Evolutionary conservation across 2,329 filamentous ascomycete genomes (phyloP), one percentile per base, ranked within the genome.

Genomic region (Colletotrichum plurivorum): DNA sequence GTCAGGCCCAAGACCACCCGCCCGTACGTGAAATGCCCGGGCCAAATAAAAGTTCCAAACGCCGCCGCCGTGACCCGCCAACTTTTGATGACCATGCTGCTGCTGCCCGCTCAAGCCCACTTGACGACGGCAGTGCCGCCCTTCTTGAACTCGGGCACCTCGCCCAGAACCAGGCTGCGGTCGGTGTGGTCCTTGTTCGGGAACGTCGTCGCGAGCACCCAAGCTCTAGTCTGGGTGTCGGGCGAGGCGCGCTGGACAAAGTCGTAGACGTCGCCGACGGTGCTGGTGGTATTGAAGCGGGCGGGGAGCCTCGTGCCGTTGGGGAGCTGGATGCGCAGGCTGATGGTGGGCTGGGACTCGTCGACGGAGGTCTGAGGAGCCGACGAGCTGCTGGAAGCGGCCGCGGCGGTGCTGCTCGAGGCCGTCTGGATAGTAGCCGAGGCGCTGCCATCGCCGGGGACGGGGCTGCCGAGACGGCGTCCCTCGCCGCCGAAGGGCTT

Each of bases 141-240:
- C 77, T 86, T 87, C 82, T 89, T 92, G 75, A 92, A 91, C 76
- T 92, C 90, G 27, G 84, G 72, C 80, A 91, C 84, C 22, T 92
- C 89, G 6, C 88, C 87, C 31, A 92, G 77, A 1, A 87, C 84
- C 58, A 88, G 74, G 9, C 77, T 80, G 79, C 90, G 91, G 75
- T 96, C 92, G 2, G 86, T 90, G 71, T 95, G 88, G 62, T 95
- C 92, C 81, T 94, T 94, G 76, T 89, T 94, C 5, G 93, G 93
- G 79, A 96, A 96, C 0, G 93, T 95, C 0, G 93, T 96, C 72
- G 92, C 92, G 51, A 97, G 83, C 3, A 93, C 91, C 85, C 92
- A 96, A 4, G 85, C 74, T n/a, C 93, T 86, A 46, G 80, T 76
- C 36, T 83, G 82, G 57, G 88, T 87, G 7, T 85, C 85, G 0